A percentile compares a stretch with the other conserved stretches of the same genome.
Evolutionary conservation across 1,139 yeast genomes (phyloP).

Genomic region (Geotrichum carabidarum): DNA sequence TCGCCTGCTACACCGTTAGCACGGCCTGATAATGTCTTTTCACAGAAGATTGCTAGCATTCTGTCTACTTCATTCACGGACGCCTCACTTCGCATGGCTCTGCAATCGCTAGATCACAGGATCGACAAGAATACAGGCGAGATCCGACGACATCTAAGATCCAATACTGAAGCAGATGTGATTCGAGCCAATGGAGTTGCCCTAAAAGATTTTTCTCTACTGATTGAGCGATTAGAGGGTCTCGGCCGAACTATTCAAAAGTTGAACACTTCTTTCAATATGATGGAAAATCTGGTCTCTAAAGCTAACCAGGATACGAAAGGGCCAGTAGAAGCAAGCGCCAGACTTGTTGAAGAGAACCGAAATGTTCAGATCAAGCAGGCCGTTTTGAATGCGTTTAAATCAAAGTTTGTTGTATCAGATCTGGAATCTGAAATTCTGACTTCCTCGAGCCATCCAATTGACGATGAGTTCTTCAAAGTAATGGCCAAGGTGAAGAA

Average conservation of each 20-base stretch:
- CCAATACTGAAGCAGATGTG: conserved; percentile 67
- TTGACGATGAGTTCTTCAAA: conserved; percentile 57
- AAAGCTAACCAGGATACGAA: conserved; percentile 31
- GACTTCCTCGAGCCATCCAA: conserved; percentile 28
- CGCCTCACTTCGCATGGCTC: conserved; percentile 35
- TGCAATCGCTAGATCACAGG: conserved; percentile 34
- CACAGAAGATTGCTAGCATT: conserved; percentile 33
- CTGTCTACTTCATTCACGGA: conserved; percentile 39
- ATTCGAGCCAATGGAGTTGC: conserved; percentile 55
- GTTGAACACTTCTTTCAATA: conserved; percentile 33
- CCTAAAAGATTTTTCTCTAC: conserved; percentile 55
- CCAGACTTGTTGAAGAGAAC: conserved; percentile 43
- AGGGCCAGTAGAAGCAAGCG: conserved; percentile 39
- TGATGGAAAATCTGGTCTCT: conserved; percentile 31
- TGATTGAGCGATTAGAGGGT: conserved; percentile 44
- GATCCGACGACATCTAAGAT: conserved; percentile 53
- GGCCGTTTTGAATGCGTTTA: conserved; percentile 52
- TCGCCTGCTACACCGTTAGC: conserved; percentile 17
- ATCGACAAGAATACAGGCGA: conserved; percentile 35
- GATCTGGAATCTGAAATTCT: conserved; percentile 56
- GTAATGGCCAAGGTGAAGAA: conserved; percentile 57
- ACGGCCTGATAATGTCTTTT: conserved; percentile 29
- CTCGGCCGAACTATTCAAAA: conserved; percentile 42
- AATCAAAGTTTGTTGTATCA: conserved; percentile 59
- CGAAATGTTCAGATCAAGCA: conserved; percentile 48